These are phyloP conservation scores for Favolaschia claudopus DNA, from an alignment of 768 basidiomycete species.

Conservation along the genomic window DNA sequence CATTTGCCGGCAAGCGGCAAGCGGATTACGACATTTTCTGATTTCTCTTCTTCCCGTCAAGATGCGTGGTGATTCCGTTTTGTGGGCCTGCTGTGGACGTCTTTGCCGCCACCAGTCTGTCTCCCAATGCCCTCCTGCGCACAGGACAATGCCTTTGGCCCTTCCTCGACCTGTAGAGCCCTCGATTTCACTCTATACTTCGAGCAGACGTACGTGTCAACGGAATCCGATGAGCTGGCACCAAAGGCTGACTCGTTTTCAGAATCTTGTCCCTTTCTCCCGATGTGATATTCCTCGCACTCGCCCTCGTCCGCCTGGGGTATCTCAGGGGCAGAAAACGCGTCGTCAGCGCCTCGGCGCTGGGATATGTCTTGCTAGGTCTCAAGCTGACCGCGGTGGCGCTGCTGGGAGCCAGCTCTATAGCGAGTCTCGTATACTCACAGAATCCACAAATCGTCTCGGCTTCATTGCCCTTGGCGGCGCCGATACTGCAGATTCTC, in stretches of 20 bases:
- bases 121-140: neutral
- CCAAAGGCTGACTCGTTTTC: neutral
- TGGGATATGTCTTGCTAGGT: neutral
- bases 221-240: neutral
- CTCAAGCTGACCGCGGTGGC: neutral
- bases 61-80: too few relatives aligned
- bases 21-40: too few relatives aligned
- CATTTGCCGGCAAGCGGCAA: too few relatives aligned
- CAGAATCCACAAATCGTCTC: neutral
- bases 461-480: neutral
- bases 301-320: too few relatives aligned
- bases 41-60: too few relatives aligned
- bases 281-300: neutral
- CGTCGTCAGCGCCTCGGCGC: too few relatives aligned
- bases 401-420: neutral
- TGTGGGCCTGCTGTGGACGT: too few relatives aligned
- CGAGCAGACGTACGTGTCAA: constrained; percentile 13
- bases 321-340: too few relatives aligned
- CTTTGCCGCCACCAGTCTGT: too few relatives aligned
- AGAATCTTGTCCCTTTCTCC: too few relatives aligned
- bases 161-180: constrained; percentile 17
- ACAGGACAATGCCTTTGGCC: constrained; percentile 21
- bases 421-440: neutral
- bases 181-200: constrained; percentile 23
- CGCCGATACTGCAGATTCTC: constrained; percentile 5